Evolutionary conservation across 805 yeast species (phyloP).

Genomic region (Yamadazyma tumulicola): DNA sequence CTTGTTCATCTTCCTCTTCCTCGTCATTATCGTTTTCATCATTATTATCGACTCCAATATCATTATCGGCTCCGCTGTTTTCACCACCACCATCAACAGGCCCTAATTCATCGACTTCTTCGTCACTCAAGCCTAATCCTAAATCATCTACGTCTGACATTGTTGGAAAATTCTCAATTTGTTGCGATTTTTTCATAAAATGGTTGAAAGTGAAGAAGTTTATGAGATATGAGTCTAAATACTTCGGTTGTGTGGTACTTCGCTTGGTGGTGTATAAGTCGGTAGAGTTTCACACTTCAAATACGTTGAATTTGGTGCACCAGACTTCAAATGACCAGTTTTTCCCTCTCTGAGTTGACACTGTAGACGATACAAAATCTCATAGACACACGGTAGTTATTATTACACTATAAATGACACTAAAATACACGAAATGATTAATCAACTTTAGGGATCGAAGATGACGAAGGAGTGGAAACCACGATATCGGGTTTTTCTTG

Average conservation of each 20-base stretch:
- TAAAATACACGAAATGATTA: conserved; percentile 4
- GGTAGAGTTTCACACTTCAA: too few relatives aligned
- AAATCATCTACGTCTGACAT: conserved; percentile 15
- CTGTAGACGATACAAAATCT: too few relatives aligned
- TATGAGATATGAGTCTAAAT: too few relatives aligned
- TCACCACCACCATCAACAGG: background rate
- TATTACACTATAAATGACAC: conserved; percentile 3
- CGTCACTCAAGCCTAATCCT: conserved; percentile 12
- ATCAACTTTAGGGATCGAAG: conserved; percentile 7
- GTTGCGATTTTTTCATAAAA: too few relatives aligned
- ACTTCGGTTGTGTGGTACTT: too few relatives aligned
- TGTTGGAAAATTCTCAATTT: background rate
- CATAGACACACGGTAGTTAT: too few relatives aligned
- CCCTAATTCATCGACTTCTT: conserved; percentile 5
- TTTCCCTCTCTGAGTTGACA: too few relatives aligned
- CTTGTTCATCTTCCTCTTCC: conserved; percentile 27
- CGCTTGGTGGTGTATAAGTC: too few relatives aligned
- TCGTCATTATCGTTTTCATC: conserved; percentile 13
- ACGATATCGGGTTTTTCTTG: conserved; percentile 9
- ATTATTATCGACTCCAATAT: background rate
- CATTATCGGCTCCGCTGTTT: background rate
- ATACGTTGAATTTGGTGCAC: too few relatives aligned
- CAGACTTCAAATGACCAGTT: too few relatives aligned
- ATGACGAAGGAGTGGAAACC: conserved; percentile 11
- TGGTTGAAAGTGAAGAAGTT: too few relatives aligned